Base-by-base conservation (phyloP, 768 basidiomycete genomes). In the Russula foetens region DNA sequence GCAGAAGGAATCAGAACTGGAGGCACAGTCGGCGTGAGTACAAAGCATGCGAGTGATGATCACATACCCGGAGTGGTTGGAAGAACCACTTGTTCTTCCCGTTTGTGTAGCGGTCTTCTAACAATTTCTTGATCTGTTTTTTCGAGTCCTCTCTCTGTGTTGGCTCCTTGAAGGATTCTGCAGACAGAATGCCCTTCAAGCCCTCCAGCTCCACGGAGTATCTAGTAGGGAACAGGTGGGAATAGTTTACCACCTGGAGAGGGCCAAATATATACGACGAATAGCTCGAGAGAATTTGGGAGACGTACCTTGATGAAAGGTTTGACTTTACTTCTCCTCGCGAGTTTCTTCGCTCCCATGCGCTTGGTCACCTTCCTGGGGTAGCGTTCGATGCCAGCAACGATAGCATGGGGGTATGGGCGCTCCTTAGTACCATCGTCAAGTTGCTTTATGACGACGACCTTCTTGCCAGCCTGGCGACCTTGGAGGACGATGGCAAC, bases 1-100 rank as follows among this genome's bases (percentile, higher is more conserved):
- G 51, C 58, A 28, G 33, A 65, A 51, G 50, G 24, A 47, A 69
- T 75, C 69, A 78, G 71, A 77, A 76, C 75, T 76, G 48, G 5
- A 39, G 35, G 48, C 14, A 6, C 29, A 7, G 41, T 51, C 6
- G 6, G 29, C 1, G 1, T 23, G 33, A 35, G 21, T 23, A 7
- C 24, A 28, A 8, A 29, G 4, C 24, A 17, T 24, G 23, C 1
- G 21, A 4, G 2, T 35, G 11, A 23, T 38, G 14, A 35, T 73
- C 79, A 73, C 79, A 62, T 66, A 92, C 91, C 72, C 85, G 84
- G 66, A 93, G 84, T 57, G 87, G 73, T 64, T 84, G 81, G 86
- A 94, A 95, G 84, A 95, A 98, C 95, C 95, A 98, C 75, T 86
- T 86, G 85, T 97, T 98, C 85, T 96, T 95, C 62, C 97, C 97